Evolutionary conservation across 2,329 filamentous ascomycete genomes (phyloP).

Genomic region (Verticillium albo-atrum): DNA sequence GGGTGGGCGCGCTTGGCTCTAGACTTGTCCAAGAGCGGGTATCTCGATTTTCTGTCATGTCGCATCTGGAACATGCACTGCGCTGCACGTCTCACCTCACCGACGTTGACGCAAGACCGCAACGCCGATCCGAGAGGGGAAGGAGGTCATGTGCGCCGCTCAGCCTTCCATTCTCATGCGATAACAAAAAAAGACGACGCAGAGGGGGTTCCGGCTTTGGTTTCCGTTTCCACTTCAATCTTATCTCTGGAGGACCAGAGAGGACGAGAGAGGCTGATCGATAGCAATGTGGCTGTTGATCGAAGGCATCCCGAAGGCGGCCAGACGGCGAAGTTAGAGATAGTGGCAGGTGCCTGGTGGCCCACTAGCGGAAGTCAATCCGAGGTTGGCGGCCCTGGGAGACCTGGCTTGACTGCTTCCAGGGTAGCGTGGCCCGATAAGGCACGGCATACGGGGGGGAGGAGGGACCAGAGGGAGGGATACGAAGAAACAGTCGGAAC

Average conservation of each 20-base stretch:
- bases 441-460: not conserved
- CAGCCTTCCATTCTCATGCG: not conserved
- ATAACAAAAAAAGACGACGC: not conserved
- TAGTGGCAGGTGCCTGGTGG: not conserved
- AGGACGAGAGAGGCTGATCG: not conserved
- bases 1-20: not conserved
- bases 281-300: not conserved
- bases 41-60: too few species aligned
- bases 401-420: not conserved
- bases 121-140: not conserved
- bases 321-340: not conserved
- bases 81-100: not conserved
- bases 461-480: not conserved
- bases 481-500: too few species aligned
- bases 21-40: not conserved
- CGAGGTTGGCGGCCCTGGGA: not conserved
- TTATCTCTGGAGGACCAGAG: not conserved
- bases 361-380: not conserved
- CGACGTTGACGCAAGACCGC: not conserved
- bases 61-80: not conserved
- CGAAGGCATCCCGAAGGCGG: not conserved
- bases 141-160: not conserved
- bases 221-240: not conserved
- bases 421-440: not conserved
- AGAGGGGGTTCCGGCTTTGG: too few species aligned